These are phyloP conservation scores for Salmacisia buchloeana DNA, from an alignment of 1,284 basidiomycete genomes.

Conservation along the genomic window DNA sequence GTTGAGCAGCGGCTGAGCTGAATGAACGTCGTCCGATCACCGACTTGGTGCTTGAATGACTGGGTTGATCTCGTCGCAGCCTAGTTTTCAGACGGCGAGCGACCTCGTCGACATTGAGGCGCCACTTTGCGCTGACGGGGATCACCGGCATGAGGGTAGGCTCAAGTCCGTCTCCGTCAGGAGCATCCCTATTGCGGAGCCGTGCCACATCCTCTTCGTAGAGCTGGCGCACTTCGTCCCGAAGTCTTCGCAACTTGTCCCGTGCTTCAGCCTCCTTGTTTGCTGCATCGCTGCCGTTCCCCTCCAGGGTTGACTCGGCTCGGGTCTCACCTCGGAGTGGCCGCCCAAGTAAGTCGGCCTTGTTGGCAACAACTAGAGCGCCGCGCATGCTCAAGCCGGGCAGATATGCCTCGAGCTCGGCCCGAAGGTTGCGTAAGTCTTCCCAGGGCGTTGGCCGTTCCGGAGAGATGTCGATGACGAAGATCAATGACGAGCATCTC, in stretches of 20 bases:
- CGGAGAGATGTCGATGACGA: slow-evolving; percentile 80
- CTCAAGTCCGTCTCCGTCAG: too few species aligned
- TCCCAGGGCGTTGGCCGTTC: slow-evolving; percentile 57
- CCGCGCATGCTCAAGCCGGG: slow-evolving; percentile 64
- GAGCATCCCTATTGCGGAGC: too few species aligned
- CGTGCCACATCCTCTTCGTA: not conserved
- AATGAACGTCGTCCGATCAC: too few species aligned
- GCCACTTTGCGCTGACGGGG: slow-evolving; percentile 9
- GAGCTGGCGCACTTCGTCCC: not conserved
- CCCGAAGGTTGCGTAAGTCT: slow-evolving; percentile 66
- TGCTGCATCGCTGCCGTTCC: not conserved
- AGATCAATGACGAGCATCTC: slow-evolving; percentile 78
- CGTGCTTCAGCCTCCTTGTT: not conserved
- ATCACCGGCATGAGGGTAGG: slow-evolving; percentile 7
- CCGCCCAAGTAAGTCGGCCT: slow-evolving; percentile 63
- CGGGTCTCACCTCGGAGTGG: too few species aligned
- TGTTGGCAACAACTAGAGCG: slow-evolving; percentile 76
- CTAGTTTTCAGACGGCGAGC: not conserved
- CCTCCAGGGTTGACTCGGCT: not conserved
- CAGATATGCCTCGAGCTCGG: slow-evolving; percentile 78
- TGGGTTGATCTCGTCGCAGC: not conserved
- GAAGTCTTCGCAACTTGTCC: not conserved
- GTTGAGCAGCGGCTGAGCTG: too few species aligned
- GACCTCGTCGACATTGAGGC: slow-evolving; percentile 7
- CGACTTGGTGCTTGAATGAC: not conserved